Evolutionary conservation across 371 early-diverging fungal genomes (phyloP).

Genomic region (Actinomortierella wolfii): DNA sequence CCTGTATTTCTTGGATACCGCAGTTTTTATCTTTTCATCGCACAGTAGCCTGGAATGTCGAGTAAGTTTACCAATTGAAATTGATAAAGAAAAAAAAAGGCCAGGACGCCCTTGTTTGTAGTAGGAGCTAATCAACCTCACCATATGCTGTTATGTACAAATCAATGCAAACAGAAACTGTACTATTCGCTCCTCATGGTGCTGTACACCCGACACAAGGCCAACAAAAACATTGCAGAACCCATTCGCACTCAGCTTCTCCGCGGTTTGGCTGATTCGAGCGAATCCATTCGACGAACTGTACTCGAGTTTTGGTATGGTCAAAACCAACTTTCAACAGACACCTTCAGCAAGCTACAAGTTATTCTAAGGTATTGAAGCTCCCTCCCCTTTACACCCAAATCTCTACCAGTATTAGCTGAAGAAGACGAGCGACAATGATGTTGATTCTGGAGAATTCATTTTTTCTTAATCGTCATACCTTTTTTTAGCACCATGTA

Average conservation of each 20-base stretch:
- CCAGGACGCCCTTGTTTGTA: slow-evolving; percentile 17
- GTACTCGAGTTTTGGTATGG: slow-evolving; percentile 56
- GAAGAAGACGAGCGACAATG: not conserved
- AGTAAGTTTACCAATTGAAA: slow-evolving; percentile 41
- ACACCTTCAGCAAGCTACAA: slow-evolving; percentile 50
- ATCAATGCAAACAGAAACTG: no score
- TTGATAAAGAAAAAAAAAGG: not conserved
- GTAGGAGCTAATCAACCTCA: no score
- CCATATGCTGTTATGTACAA: no score
- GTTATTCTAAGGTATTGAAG: slow-evolving; percentile 49
- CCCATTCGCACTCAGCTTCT: slow-evolving; percentile 54
- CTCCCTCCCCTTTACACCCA: no score
- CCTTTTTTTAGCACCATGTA: slow-evolving; percentile 58
- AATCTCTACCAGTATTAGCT: no score
- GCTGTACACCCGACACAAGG: slow-evolving; percentile 19
- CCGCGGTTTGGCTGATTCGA: slow-evolving; percentile 61
- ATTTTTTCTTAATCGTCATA: not conserved
- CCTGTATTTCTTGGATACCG: slow-evolving; percentile 46
- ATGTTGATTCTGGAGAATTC: not conserved
- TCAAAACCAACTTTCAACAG: slow-evolving; percentile 36
- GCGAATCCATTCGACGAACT: slow-evolving; percentile 53
- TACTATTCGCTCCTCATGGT: slow-evolving; percentile 52
- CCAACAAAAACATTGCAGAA: slow-evolving; percentile 17
- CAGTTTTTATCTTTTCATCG: slow-evolving; percentile 43
- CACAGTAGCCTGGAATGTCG: slow-evolving; percentile 55